Conservation (phyloP, 108 stramenopile genomes). For the Skeletonema costatum region DNA sequence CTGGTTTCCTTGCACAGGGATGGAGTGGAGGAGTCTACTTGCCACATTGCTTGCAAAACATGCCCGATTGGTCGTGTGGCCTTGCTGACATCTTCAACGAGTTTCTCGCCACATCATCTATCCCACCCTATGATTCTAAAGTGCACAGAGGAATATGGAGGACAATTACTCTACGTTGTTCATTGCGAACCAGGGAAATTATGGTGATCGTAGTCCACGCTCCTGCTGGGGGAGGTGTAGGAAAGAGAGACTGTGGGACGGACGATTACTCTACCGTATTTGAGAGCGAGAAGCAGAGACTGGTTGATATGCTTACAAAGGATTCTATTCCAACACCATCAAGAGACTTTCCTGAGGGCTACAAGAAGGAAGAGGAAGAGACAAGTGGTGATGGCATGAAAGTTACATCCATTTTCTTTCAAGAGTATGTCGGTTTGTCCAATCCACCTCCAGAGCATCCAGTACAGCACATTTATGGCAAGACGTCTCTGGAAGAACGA, state of each 20-base stretch:
- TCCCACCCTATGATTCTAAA: slow-evolving; percentile 73
- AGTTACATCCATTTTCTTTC: slow-evolving; percentile 82
- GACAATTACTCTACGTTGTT: slow-evolving; percentile 70
- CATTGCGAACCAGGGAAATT: slow-evolving; percentile 62
- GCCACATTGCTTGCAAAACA: slow-evolving; percentile 79
- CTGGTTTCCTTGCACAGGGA: slow-evolving; percentile 79
- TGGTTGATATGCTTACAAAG: slow-evolving; percentile 53
- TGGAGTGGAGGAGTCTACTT: slow-evolving; percentile 74
- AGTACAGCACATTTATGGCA: slow-evolving; percentile 82
- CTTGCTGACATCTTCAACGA: slow-evolving; percentile 69
- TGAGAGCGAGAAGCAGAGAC: slow-evolving; percentile 62
- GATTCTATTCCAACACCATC: slow-evolving; percentile 32
- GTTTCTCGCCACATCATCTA: slow-evolving; percentile 52
- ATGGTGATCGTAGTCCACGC: slow-evolving; percentile 79
- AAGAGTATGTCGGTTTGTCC: slow-evolving; percentile 82
- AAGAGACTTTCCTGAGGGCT: slow-evolving; percentile 27
- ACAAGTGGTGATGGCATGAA: slow-evolving; percentile 25
- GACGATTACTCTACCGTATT: slow-evolving; percentile 48
- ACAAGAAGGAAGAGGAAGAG: slow-evolving; percentile 7
- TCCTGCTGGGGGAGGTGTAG: slow-evolving; percentile 60
- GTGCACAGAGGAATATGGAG: slow-evolving; percentile 77
- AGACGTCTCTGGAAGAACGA: slow-evolving; percentile 65
- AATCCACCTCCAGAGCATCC: slow-evolving; percentile 79
- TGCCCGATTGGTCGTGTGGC: slow-evolving; percentile 67
- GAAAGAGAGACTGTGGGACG: slow-evolving; percentile 43